phyloP scores from a whole-genome alignment of 2,329 filamentous ascomycete species.

The Pleomassaria siparia region DNA sequence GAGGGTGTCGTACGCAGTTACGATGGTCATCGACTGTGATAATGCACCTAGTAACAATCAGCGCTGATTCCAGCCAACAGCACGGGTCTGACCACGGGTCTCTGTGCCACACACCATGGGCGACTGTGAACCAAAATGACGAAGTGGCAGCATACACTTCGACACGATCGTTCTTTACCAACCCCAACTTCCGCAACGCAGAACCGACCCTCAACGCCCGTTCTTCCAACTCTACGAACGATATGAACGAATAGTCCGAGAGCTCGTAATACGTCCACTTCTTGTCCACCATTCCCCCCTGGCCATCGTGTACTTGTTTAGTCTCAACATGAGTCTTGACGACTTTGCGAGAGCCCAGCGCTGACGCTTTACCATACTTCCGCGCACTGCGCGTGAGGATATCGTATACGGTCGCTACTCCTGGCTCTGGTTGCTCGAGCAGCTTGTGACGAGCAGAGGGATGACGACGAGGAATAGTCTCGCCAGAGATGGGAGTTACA shows the following conservation, averaged over 20 bases:
- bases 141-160: constrained; percentile 83
- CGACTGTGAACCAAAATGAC: constrained; percentile 79
- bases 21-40: constrained; percentile 86
- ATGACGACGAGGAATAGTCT: constrained; percentile 81
- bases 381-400: constrained; percentile 70
- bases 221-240: constrained; percentile 77
- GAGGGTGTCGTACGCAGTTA: constrained; percentile 93
- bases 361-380: constrained; percentile 56
- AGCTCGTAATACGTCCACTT: constrained; percentile 91
- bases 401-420: constrained; percentile 76
- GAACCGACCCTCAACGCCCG: constrained; percentile 69
- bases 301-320: constrained; percentile 83
- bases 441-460: constrained; percentile 70
- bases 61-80: constrained; percentile 8
- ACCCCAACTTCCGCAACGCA: constrained; percentile 73
- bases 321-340: constrained; percentile 78
- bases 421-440: constrained; percentile 64
- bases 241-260: constrained; percentile 72
- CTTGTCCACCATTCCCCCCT: constrained; percentile 81
- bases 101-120: constrained; percentile 67
- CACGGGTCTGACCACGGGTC: background rate
- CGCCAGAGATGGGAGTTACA: constrained; percentile 69
- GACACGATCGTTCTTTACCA: constrained; percentile 67
- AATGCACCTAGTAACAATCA: constrained; percentile 53
- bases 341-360: constrained; percentile 68